Evolutionary conservation across 2,329 filamentous ascomycete species (phyloP).

Genomic region (Penicillium brevicompactum): DNA sequence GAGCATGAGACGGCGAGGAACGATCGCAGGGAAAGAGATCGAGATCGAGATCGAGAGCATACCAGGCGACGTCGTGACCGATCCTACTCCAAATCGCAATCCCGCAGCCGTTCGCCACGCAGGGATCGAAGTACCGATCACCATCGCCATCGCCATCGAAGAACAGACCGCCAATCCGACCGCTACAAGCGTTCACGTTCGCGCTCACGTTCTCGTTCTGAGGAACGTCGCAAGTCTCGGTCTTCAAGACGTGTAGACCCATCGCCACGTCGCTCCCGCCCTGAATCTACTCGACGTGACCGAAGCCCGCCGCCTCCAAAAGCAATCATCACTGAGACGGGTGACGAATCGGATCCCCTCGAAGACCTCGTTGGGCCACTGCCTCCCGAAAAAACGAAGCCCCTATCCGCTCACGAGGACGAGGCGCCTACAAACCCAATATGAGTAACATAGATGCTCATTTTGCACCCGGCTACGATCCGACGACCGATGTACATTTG

Average conservation of each 20-base stretch:
- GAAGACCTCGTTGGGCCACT: conserved; percentile 75
- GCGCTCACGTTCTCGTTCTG: conserved; percentile 10
- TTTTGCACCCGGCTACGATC: conserved; percentile 70
- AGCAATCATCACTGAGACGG: conserved; percentile 11
- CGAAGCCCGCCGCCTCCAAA: conserved; percentile 5
- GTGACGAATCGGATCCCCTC: conserved; percentile 66
- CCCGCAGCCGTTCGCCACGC: conserved; percentile 25
- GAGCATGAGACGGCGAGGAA: conserved; percentile 14
- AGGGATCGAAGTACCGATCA: conserved; percentile 15
- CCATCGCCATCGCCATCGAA: conserved; percentile 25
- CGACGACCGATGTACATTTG: conserved; percentile 46
- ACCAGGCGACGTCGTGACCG: no score
- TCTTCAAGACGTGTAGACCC: conserved; percentile 5
- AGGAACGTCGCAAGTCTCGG: neutral
- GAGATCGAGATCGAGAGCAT: conserved; percentile 19
- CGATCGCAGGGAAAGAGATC: conserved; percentile 17
- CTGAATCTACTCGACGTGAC: neutral
- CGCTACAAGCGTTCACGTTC: conserved; percentile 1
- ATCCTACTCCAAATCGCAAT: neutral
- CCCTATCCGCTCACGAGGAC: conserved; percentile 63
- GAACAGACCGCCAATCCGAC: conserved; percentile 25
- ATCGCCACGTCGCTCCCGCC: conserved; percentile 9
- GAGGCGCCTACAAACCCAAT: conserved; percentile 63
- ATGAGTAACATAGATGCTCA: conserved; percentile 74
- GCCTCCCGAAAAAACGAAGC: conserved; percentile 51